These are phyloP conservation scores for Clavulina sp. DNA, from an alignment of 768 basidiomycete genomes.

Conservation along the genomic window DNA sequence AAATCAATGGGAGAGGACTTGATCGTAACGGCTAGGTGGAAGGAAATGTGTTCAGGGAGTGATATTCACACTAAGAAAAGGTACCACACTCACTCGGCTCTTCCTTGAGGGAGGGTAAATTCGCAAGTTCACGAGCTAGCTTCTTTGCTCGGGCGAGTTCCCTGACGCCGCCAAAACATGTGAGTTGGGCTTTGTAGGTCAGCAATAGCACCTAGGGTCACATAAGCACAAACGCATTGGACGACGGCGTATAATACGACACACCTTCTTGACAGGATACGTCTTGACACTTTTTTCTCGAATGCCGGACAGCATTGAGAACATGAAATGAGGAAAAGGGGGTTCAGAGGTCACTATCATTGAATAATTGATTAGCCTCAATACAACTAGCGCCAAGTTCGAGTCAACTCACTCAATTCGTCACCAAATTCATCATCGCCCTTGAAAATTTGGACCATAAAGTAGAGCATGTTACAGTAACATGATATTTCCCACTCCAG, in stretches of 20 bases:
- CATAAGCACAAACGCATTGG: conserved; percentile 2
- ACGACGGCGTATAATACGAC: not conserved
- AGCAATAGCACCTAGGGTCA: conserved; percentile 81
- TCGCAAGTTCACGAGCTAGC: conserved; percentile 69
- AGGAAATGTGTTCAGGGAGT: not conserved
- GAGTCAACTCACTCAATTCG: conserved; percentile 77
- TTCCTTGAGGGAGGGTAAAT: conserved; percentile 39
- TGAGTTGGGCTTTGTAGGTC: conserved; percentile 83
- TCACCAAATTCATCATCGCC: conserved; percentile 90
- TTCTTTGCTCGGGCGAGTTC: conserved; percentile 72
- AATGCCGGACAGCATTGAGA: conserved; percentile 75
- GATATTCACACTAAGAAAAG: not conserved
- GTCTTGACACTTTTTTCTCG: conserved; percentile 88
- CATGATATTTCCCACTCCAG: conserved; percentile 82
- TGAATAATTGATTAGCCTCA: conserved; percentile 4
- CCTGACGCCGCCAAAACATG: conserved; percentile 83
- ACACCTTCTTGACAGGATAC: conserved; percentile 95
- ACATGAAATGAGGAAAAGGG: conserved; percentile 81
- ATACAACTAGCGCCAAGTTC: too few species aligned
- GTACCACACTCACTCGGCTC: conserved; percentile 19
- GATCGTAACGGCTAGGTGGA: conserved; percentile 36
- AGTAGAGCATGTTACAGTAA: conserved; percentile 90
- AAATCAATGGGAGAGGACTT: conserved; percentile 88
- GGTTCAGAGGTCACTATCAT: conserved; percentile 24
- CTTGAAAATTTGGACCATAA: conserved; percentile 84